phyloP scores from a whole-genome alignment of 169 alveolate genomes.

The Plasmodium knowlesi region DNA sequence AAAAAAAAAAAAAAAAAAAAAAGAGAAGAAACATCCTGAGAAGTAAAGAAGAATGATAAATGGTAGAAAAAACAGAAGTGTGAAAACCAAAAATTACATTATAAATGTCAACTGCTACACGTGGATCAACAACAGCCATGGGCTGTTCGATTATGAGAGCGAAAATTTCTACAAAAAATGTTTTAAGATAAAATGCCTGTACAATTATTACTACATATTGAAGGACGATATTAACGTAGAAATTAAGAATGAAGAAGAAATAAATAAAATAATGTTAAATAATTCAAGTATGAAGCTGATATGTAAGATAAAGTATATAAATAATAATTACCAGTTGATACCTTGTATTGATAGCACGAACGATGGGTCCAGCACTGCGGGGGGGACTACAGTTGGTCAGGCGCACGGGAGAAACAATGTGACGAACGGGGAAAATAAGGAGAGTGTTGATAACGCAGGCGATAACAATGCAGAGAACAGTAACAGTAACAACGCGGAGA shows the following conservation, averaged over 20 bases:
- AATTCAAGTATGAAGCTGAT: slow-evolving; percentile 35
- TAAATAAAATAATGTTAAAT: slow-evolving; percentile 26
- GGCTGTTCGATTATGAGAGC: slow-evolving; percentile 83
- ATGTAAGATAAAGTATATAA: slow-evolving; percentile 64
- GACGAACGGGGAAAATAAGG: background rate
- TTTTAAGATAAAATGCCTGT: slow-evolving; percentile 75
- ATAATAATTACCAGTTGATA: slow-evolving; percentile 45
- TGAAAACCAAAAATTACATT: slow-evolving; percentile 43
- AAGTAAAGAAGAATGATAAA: slow-evolving; percentile 29
- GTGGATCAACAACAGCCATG: slow-evolving; percentile 83
- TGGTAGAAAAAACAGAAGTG: slow-evolving; percentile 48
- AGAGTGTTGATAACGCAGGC: background rate
- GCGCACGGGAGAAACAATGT: background rate
- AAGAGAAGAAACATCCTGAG: background rate
- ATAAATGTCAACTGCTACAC: slow-evolving; percentile 75
- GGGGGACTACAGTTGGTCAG: background rate
- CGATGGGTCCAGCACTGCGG: slow-evolving; percentile 13
- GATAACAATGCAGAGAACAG: background rate
- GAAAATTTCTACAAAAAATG: slow-evolving; percentile 82
- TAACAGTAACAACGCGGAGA: background rate
- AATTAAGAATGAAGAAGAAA: slow-evolving; percentile 75
- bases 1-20: background rate
- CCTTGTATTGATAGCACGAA: slow-evolving; percentile 37
- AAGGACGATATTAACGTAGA: slow-evolving; percentile 73
- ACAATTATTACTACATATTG: slow-evolving; percentile 71